A percentile compares a stretch with the other conserved stretches of the same genome.
Evolutionary conservation across 129 eudicot species (phyloP).

Genomic region (Centella asiatica): DNA sequence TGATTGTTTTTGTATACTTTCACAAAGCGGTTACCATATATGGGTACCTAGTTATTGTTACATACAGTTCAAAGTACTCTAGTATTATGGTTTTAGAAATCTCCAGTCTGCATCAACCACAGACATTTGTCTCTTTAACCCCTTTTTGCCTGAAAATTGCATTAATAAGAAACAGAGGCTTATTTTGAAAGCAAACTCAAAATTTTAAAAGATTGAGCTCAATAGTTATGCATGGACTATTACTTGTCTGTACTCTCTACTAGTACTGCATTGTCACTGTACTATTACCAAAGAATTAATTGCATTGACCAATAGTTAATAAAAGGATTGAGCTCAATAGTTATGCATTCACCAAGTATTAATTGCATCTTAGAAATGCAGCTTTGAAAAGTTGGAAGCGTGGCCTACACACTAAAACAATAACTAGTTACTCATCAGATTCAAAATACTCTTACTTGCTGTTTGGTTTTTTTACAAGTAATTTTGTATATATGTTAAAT

Average conservation of each 20-base stretch:
- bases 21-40: background rate
- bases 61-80: background rate
- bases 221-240: no score
- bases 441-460: no score
- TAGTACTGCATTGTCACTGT: no score
- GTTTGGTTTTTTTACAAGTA: no score
- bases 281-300: no score
- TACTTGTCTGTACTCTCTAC: background rate
- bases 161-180: background rate
- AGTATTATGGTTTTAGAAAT: background rate
- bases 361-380: background rate
- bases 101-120: background rate
- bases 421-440: no score
- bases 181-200: background rate
- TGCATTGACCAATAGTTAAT: no score
- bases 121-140: background rate
- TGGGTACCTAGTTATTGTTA: slow-evolving; percentile 3
- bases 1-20: no score
- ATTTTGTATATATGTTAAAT: no score
- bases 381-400: slow-evolving; percentile 1
- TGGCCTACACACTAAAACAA: background rate
- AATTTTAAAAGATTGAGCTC: background rate
- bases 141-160: background rate
- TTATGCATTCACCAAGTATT: no score
- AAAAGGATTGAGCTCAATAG: no score